Conservation (phyloP, 2,329 filamentous ascomycete genomes). For the Daldinia sp. region DNA sequence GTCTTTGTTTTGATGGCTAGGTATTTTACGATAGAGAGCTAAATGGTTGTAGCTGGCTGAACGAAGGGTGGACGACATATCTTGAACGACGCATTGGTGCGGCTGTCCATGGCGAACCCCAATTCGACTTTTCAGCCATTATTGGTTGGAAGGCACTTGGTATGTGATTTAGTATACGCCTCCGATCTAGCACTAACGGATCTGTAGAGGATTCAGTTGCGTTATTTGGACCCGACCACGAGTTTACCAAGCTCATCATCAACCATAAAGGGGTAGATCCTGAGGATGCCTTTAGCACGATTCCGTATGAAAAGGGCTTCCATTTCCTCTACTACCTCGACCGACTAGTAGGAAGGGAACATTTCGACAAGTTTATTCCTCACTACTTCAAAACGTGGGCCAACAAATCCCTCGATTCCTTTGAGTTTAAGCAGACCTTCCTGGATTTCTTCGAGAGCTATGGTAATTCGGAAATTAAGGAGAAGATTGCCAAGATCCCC, state of each 20-base stretch:
- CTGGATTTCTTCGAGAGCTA: slow-evolving; percentile 79
- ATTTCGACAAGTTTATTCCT: slow-evolving; percentile 94
- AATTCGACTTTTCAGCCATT: slow-evolving; percentile 93
- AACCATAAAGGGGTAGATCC: slow-evolving; percentile 91
- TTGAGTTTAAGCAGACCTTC: slow-evolving; percentile 90
- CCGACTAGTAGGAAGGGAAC: slow-evolving; percentile 80
- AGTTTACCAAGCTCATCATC: slow-evolving; percentile 91
- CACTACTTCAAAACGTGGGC: slow-evolving; percentile 91
- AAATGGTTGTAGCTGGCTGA: slow-evolving; percentile 64
- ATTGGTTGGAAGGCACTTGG: slow-evolving; percentile 92
- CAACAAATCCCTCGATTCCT: slow-evolving; percentile 87
- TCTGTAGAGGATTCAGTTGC: slow-evolving; percentile 75
- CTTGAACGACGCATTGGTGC: slow-evolving; percentile 86
- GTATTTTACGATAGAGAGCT: slow-evolving; percentile 5
- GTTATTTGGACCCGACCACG: slow-evolving; percentile 81
- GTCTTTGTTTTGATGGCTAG: slow-evolving; percentile 41
- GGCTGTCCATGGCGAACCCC: slow-evolving; percentile 79
- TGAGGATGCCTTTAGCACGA: slow-evolving; percentile 90
- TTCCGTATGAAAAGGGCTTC: slow-evolving; percentile 97
- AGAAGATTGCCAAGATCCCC: slow-evolving; percentile 77
- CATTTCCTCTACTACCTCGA: slow-evolving; percentile 93
- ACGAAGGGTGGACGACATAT: slow-evolving; percentile 92
- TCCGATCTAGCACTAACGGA: slow-evolving; percentile 9
- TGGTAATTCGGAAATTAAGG: slow-evolving; percentile 68
- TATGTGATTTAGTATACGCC: slow-evolving; percentile 43